Conservation (phyloP, 1,139 yeast species). For the Blastobotrys petasosporus region DNA sequence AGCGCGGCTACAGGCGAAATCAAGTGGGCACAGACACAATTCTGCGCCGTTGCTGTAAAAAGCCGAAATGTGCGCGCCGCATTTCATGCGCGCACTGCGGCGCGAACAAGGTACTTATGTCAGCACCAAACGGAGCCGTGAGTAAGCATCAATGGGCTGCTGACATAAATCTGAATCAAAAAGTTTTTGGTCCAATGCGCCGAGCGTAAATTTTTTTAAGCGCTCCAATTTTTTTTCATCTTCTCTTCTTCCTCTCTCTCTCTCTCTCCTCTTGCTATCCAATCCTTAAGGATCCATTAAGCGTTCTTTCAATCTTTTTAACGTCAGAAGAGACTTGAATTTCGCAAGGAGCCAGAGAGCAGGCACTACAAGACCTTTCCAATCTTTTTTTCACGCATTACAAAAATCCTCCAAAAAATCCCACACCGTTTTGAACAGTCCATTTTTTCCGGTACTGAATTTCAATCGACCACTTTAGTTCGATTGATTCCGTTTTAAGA, state of each 20-base stretch:
- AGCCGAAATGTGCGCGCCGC: too few species aligned
- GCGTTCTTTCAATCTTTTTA: slow-evolving; percentile 1
- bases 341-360: background rate
- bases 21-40: too few species aligned
- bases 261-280: slow-evolving; percentile 6
- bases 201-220: slow-evolving; percentile 1
- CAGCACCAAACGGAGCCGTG: background rate
- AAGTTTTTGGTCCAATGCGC: background rate
- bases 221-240: background rate
- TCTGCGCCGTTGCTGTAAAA: too few species aligned
- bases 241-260: slow-evolving; percentile 1
- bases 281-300: slow-evolving; percentile 8
- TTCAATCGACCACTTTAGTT: too few species aligned
- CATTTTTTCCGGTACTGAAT: too few species aligned
- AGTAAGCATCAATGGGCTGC: background rate
- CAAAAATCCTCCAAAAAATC: too few species aligned
- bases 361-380: too few species aligned
- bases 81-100: too few species aligned
- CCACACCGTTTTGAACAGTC: too few species aligned
- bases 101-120: background rate
- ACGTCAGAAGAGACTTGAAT: background rate
- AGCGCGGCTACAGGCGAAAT: too few species aligned
- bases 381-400: background rate
- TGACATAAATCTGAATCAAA: background rate
- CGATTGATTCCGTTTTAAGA: too few species aligned